Evolutionary conservation across 1,284 basidiomycete genomes (phyloP).

Genomic region (Tilletia indica): DNA sequence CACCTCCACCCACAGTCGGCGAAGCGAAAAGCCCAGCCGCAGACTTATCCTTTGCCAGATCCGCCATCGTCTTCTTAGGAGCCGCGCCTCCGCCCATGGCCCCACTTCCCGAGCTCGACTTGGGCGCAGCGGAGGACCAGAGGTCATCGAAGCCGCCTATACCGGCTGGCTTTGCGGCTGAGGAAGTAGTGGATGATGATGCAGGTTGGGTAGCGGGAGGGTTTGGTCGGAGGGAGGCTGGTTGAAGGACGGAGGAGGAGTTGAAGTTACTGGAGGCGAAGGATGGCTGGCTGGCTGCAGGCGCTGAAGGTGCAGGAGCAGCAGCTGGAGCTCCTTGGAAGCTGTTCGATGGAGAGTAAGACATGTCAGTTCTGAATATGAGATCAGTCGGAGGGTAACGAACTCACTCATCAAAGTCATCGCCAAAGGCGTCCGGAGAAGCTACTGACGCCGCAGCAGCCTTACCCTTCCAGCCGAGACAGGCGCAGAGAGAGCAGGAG

Average conservation of each 20-base stretch:
- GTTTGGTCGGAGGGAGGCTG: background rate
- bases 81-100: constrained; percentile 21
- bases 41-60: constrained; percentile 54
- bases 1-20: background rate
- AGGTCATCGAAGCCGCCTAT: constrained; percentile 74
- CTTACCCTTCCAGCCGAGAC: constrained; percentile 24
- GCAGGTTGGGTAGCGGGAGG: constrained; percentile 28
- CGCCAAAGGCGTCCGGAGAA: constrained; percentile 33
- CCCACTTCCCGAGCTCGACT: constrained; percentile 24
- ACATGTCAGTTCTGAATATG: background rate
- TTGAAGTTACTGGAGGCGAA: background rate
- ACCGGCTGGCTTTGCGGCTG: background rate
- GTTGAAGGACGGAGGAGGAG: background rate
- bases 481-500: constrained; percentile 19
- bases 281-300: constrained; percentile 27
- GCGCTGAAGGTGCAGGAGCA: constrained; percentile 35
- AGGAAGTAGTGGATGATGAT: background rate
- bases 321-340: constrained; percentile 67
- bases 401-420: constrained; percentile 44
- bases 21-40: constrained; percentile 34
- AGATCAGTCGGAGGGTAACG: no score
- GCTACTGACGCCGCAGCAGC: constrained; percentile 19
- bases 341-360: background rate
- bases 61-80: constrained; percentile 53
- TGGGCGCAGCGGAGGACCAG: constrained; percentile 78